Evolutionary conservation across 2,329 filamentous ascomycete species (phyloP).

Genomic region (Rutstroemia sp.): DNA sequence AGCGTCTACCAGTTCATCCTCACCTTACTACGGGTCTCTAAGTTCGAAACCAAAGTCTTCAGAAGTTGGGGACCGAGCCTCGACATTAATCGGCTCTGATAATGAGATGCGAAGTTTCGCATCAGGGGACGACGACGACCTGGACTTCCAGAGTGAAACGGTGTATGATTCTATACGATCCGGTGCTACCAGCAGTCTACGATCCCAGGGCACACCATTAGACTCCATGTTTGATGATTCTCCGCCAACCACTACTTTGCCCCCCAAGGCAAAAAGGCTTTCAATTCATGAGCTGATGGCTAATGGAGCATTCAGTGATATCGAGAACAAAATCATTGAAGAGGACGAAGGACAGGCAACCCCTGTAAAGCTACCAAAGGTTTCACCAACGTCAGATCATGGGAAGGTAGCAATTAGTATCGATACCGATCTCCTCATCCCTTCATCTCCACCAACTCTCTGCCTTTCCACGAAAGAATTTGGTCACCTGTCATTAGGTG

Average conservation of each 20-base stretch:
- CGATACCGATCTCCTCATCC: slow-evolving; percentile 16
- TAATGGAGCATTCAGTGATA: slow-evolving; percentile 44
- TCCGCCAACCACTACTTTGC: slow-evolving; percentile 48
- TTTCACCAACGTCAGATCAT: slow-evolving; percentile 15
- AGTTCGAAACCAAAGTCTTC: slow-evolving; percentile 20
- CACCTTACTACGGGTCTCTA: slow-evolving; percentile 16
- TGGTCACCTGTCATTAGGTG: slow-evolving; percentile 48
- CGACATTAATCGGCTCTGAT: slow-evolving; percentile 63
- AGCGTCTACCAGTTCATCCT: slow-evolving; percentile 33
- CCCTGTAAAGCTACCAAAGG: slow-evolving; percentile 31
- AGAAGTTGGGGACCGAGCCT: slow-evolving; percentile 36
- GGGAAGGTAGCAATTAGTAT: slow-evolving; percentile 1
- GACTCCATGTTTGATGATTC: slow-evolving; percentile 80
- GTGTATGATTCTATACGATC: slow-evolving; percentile 72
- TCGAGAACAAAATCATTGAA: slow-evolving; percentile 50
- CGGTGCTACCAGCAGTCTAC: slow-evolving; percentile 56
- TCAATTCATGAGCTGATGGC: slow-evolving; percentile 27
- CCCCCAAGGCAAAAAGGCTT: slow-evolving; percentile 24
- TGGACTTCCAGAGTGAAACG: slow-evolving; percentile 71
- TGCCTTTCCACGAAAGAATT: slow-evolving; percentile 33
- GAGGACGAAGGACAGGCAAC: slow-evolving; percentile 52
- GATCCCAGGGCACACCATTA: slow-evolving; percentile 61
- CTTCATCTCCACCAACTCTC: slow-evolving; percentile 28
- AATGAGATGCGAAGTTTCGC: slow-evolving; percentile 55
- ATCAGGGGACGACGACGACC: slow-evolving; percentile 70